Evolutionary conservation across 192 early-diverging fungal genomes (phyloP), one percentile per base, ranked within the genome.

Genomic region (Backusella psychrophila): DNA sequence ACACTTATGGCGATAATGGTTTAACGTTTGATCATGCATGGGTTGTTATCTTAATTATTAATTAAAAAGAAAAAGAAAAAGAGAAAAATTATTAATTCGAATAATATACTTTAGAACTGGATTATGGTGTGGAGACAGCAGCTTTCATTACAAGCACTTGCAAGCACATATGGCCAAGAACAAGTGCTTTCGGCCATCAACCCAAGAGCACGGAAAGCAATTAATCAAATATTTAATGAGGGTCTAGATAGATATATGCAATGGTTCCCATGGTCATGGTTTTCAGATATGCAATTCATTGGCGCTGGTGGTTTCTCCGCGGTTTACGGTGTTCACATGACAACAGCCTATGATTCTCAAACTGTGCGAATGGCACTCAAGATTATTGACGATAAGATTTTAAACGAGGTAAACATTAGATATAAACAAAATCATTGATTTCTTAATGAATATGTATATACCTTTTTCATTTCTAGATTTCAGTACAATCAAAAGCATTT

Each of bases 221-320:
- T 81, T 19, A 49, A 17, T 19, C 80, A 81, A 46, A 81, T 81
- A 36, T 81, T 69, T 49, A 14, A 46, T 8, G 75, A 71, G 29
- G 52, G 68, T 12, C 41, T 81, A 2, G 76, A 77, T 52, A 72
- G 69, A 63, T 81, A 81, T 33, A 81, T 81, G 74, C 80, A 77
- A 35, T 81, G 80, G 80, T 81, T 77, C 44, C 80, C 80, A 23
- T 81, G 80, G 80, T 38, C 42, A 26, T 81, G 80, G 80, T 77
- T 81, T 59, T 69, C 75, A 39, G 74, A 81, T 41, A 81, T 81
- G 80, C 69, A 73, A 21, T 81, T 81, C 56, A 77, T 81, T 66
- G 80, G 80, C 9, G 76, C 75, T 14, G 80, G 80, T 63, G 80
- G 80, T 21, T 81, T 81, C 49, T 77, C 75, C n/a, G 80, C 80